phyloP scores from a whole-genome alignment of 1,139 yeast genomes.

The Spencermartinsiella ligniputridi region DNA sequence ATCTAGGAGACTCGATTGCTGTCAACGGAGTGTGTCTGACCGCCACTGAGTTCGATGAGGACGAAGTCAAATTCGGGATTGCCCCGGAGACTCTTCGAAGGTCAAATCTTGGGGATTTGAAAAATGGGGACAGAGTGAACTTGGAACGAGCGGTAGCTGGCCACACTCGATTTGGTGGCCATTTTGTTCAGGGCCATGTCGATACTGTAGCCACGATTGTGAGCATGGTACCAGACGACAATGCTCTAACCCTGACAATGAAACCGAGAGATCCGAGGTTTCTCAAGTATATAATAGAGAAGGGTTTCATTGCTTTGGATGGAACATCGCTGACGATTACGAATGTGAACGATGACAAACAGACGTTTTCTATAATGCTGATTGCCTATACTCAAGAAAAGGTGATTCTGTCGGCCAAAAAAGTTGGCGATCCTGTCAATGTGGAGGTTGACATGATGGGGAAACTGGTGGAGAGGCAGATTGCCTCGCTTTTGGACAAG shows the following conservation, averaged over 20 bases:
- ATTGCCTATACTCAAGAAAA: conserved; percentile 85
- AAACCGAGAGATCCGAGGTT: conserved; percentile 58
- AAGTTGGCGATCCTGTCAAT: conserved; percentile 63
- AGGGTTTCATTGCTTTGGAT: conserved; percentile 88
- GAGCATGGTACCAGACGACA: conserved; percentile 56
- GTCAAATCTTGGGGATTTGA: conserved; percentile 64
- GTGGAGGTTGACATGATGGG: conserved; percentile 95
- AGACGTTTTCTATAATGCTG: conserved; percentile 79
- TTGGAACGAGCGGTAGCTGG: conserved; percentile 85
- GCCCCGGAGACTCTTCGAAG: conserved; percentile 90
- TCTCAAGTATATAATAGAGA: conserved; percentile 78
- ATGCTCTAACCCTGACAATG: conserved; percentile 75
- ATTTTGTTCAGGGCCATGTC: conserved; percentile 95
- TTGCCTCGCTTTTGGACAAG: conserved; percentile 53
- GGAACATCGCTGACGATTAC: conserved; percentile 94
- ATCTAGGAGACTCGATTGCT: conserved; percentile 88
- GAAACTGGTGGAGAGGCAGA: conserved; percentile 84
- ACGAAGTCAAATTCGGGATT: conserved; percentile 77
- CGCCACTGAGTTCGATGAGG: conserved; percentile 69
- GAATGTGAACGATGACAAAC: conserved; percentile 52
- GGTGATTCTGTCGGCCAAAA: conserved; percentile 67
- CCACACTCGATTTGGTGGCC: conserved; percentile 91
- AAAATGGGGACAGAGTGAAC: conserved; percentile 62
- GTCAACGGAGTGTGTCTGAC: conserved; percentile 89
- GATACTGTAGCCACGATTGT: conserved; percentile 79